Percentiles rank a stretch among this genome's conserved stretches.
Evolutionary conservation across 169 alveolate genomes (phyloP).

Genomic region (Eimeria mitis): DNA sequence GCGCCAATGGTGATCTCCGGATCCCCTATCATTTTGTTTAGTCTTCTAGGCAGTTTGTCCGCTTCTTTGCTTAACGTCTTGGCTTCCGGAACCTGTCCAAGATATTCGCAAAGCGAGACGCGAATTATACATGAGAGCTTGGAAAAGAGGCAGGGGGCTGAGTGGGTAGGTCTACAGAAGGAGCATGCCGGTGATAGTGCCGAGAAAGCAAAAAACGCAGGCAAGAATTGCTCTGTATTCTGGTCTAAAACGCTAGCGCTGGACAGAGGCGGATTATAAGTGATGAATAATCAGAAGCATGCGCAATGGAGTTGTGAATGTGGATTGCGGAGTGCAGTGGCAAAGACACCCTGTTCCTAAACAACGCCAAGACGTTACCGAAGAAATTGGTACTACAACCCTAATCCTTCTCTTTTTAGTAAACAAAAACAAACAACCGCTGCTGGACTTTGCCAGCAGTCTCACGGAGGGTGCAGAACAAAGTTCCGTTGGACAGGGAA

Average conservation of each 20-base stretch:
- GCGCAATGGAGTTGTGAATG: background rate
- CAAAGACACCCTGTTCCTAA: background rate
- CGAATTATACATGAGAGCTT: background rate
- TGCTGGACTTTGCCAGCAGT: background rate
- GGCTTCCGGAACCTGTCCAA: background rate
- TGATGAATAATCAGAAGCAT: background rate
- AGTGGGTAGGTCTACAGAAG: background rate
- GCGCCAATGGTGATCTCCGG: conserved; percentile 6
- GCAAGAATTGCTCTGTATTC: background rate
- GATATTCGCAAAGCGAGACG: background rate
- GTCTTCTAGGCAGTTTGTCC: background rate
- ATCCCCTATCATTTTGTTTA: background rate
- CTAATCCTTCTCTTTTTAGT: background rate
- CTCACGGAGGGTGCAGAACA: background rate
- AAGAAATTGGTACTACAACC: background rate
- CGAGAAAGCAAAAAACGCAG: background rate
- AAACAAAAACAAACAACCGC: background rate
- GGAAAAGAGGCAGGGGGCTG: background rate
- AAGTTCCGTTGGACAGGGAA: too few relatives aligned
- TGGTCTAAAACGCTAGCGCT: background rate
- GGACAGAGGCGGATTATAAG: background rate
- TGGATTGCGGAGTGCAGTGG: background rate
- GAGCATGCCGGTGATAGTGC: background rate
- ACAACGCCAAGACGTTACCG: background rate
- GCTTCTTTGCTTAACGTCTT: background rate